Percentiles rank a stretch among this genome's conserved stretches.
These are phyloP conservation scores for Boletus subcaerulescens DNA, from an alignment of 768 basidiomycete species.

Conservation along the genomic window DNA sequence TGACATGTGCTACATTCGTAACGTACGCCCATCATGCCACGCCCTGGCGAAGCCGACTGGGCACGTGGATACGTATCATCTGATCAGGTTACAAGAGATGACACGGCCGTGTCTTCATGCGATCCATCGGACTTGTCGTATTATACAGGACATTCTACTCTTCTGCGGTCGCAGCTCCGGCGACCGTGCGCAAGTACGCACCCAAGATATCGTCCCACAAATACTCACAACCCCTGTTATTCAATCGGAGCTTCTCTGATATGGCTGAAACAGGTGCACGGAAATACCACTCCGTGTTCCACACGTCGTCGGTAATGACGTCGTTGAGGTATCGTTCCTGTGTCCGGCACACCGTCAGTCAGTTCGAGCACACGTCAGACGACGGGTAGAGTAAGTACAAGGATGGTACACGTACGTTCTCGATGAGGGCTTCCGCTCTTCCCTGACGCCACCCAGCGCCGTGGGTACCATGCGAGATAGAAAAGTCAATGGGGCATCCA, in stretches of 20 bases:
- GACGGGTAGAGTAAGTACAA: background rate
- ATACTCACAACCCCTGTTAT: no score
- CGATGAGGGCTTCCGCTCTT: constrained; percentile 1
- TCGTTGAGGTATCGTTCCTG: constrained; percentile 2
- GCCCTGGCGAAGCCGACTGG: no score
- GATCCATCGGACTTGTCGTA: no score
- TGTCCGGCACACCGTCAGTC: background rate
- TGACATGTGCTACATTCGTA: no score
- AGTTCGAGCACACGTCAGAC: background rate
- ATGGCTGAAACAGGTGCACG: background rate
- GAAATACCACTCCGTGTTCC: constrained; percentile 6
- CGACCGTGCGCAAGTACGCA: no score
- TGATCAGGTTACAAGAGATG: no score
- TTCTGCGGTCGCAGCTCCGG: no score
- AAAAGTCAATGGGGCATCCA: constrained; percentile 1
- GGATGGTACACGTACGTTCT: background rate
- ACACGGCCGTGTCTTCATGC: no score
- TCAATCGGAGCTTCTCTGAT: background rate
- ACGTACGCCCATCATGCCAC: no score
- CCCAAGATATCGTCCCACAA: no score
- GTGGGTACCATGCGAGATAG: background rate
- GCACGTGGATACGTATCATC: no score
- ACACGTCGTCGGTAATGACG: background rate
- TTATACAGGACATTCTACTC: no score
- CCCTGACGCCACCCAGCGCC: background rate